Evolutionary conservation across 495 filamentous ascomycete genomes (phyloP).

Genomic region (Hypoxylon perforatum): DNA sequence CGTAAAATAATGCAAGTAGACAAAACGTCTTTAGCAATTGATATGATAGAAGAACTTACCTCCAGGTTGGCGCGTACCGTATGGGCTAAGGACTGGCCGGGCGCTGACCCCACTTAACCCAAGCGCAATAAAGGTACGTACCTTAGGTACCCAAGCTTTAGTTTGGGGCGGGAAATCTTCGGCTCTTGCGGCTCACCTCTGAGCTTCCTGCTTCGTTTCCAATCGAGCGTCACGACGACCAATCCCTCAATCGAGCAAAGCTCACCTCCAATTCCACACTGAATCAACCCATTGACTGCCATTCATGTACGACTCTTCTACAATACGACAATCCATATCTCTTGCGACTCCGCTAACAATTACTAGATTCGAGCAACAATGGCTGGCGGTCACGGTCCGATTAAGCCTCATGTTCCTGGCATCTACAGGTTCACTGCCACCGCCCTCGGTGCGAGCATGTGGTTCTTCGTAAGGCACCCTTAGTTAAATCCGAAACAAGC

Average conservation of each 20-base stretch:
- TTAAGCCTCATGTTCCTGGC: conserved; percentile 71
- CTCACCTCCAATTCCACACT: conserved; percentile 1
- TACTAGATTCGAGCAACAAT: conserved; percentile 33
- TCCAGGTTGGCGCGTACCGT: too few relatives aligned
- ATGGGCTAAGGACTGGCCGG: too few relatives aligned
- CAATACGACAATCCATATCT: neutral
- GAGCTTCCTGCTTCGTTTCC: conserved; percentile 8
- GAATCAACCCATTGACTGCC: neutral
- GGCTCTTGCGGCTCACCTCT: conserved; percentile 5
- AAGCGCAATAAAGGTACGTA: too few relatives aligned
- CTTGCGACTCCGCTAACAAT: neutral
- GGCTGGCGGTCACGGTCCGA: conserved; percentile 37
- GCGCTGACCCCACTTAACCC: too few relatives aligned
- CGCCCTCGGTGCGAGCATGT: conserved; percentile 93
- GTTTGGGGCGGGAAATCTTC: conserved; percentile 9
- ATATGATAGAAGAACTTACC: neutral
- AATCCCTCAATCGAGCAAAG: neutral
- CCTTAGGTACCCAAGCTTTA: too few relatives aligned
- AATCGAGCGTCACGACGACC: conserved; percentile 16
- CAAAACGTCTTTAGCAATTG: neutral
- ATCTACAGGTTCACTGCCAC: conserved; percentile 88
- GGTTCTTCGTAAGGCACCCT: conserved; percentile 86
- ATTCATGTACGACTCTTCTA: neutral
- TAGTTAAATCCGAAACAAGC: neutral
- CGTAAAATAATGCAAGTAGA: neutral